Base-by-base conservation (phyloP, 768 basidiomycete genomes). In the Boletus reticulatus region DNA sequence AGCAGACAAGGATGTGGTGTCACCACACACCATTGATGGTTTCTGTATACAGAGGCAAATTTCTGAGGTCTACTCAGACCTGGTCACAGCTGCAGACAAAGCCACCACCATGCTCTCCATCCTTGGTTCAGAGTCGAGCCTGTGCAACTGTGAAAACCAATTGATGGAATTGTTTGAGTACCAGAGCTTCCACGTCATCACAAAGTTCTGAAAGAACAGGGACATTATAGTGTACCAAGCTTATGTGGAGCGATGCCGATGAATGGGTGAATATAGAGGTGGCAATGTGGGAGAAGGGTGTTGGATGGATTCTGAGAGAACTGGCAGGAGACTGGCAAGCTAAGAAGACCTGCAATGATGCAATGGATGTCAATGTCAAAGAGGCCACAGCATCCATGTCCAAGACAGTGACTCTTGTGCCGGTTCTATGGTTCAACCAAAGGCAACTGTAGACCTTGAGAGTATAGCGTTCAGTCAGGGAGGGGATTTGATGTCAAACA, bases 1-100 rank as follows among this genome's bases (percentile, higher is more conserved):
- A 64, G 77, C 76, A 43, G 86, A 91, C 72, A 85, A 87, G 62
- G 91, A 92, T 62, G 75, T 85, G 49, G 87, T 98, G 39, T 87
- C 93, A 0, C 94, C 94, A 0, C 93, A 97, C 58, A 81, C 87
- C 48, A 87, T 99, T 64, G 96, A 99, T 70, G 96, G 84, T 27
- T 98, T 98, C 84, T 99, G 95, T 94, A 92, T 99, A 0, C 97
- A 99, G 67, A 88, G 95, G 1, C 89, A 96, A 56, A 87, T 98
- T 48, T 84, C 91, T 0, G 87, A 92, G 67, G 80, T 94, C 14
- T 98, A 97, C 66, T 82, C 95, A 6, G 97, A 99, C 68, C 92
- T 96, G 3, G 88, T 94, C 64, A 97, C 93, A 16, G 91, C 94
- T 4, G 88, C 94, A 53, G 90, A 93, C 73, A 95, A 98, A 65